Conservation (phyloP, 129 eudicot species). For the Heracleum sosnowskyi region DNA sequence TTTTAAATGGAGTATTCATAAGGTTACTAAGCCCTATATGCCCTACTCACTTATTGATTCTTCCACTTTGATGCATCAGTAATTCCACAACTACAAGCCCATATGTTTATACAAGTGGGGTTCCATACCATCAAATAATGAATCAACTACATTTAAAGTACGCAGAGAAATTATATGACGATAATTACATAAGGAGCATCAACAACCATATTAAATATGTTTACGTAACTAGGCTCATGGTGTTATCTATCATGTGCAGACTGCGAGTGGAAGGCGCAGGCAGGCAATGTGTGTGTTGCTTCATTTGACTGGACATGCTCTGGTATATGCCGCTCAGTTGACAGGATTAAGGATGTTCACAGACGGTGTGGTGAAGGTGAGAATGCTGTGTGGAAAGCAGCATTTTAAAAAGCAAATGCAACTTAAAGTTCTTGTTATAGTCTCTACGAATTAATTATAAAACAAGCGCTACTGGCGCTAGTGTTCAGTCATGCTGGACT, state of each 20-base stretch:
- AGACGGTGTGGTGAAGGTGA: constrained; percentile 75
- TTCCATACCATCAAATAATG: constrained; percentile 10
- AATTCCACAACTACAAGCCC: neutral
- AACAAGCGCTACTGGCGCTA: constrained; percentile 12
- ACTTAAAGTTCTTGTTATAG: neutral
- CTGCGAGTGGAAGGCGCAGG: constrained; percentile 94
- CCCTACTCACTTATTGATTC: constrained; percentile 10
- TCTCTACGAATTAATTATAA: neutral
- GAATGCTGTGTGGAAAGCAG: constrained; percentile 64
- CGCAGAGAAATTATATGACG: neutral
- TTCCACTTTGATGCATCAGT: neutral
- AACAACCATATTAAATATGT: neutral
- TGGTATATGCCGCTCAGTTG: constrained; percentile 81
- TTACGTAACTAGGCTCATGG: neutral
- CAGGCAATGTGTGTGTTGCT: constrained; percentile 79
- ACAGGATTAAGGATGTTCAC: constrained; percentile 80
- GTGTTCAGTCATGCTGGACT: neutral
- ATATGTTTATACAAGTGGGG: constrained; percentile 12
- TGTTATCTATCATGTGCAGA: constrained; percentile 23
- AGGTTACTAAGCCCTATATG: neutral
- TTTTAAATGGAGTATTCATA: constrained; percentile 1
- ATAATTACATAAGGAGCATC: constrained; percentile 9
- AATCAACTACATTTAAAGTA: constrained; percentile 1
- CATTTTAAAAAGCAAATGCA: constrained; percentile 29
- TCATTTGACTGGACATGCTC: constrained; percentile 87